phyloP scores from a whole-genome alignment of 495 filamentous ascomycete species.

The Cercophora samala region DNA sequence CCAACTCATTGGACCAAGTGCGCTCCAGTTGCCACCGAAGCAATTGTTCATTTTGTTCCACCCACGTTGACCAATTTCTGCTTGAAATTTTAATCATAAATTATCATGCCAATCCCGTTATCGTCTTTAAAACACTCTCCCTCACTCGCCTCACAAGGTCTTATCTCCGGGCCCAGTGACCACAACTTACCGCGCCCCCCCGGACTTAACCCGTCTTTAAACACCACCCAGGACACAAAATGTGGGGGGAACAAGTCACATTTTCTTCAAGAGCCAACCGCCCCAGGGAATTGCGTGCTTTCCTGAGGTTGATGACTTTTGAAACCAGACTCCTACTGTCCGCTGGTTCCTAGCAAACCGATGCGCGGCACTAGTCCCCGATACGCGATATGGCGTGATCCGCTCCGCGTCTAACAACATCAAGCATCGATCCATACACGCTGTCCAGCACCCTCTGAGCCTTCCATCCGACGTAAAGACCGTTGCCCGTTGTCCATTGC shows the following conservation, averaged over 20 bases:
- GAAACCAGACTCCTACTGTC: too few species aligned
- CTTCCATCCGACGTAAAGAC: background rate
- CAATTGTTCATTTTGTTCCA: too few species aligned
- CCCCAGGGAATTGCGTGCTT: background rate
- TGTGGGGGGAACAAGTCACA: background rate
- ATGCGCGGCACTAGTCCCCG: background rate
- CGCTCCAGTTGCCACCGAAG: too few species aligned
- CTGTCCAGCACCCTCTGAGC: background rate
- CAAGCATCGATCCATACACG: slow-evolving; percentile 3
- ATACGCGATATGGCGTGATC: slow-evolving; percentile 28
- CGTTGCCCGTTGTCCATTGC: background rate
- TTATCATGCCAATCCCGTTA: too few species aligned
- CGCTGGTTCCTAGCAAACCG: slow-evolving; percentile 19
- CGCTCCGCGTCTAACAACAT: slow-evolving; percentile 31
- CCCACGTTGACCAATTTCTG: too few species aligned
- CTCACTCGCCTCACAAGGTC: too few species aligned
- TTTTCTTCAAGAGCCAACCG: background rate
- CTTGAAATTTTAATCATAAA: too few species aligned
- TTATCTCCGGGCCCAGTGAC: too few species aligned
- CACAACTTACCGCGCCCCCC: background rate
- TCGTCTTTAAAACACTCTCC: too few species aligned
- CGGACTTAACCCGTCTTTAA: background rate
- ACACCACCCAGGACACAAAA: background rate
- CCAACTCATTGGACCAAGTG: background rate
- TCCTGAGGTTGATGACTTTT: background rate